These are phyloP conservation scores for Saitoella complicata DNA, from an alignment of 805 yeast species.

Conservation along the genomic window DNA sequence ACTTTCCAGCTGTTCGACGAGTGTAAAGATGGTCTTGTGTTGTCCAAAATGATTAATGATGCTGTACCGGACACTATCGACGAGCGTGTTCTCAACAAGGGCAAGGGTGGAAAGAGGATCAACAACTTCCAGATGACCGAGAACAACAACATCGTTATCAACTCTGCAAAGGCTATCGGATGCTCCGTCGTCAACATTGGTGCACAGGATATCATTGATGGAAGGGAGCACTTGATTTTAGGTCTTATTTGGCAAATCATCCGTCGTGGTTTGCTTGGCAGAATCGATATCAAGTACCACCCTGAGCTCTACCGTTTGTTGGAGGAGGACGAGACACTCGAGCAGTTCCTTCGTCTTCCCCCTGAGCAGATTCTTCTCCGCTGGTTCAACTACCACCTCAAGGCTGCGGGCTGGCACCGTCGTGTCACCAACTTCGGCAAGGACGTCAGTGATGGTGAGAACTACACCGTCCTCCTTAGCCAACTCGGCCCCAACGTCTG, in stretches of 20 bases:
- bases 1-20: slow-evolving; percentile 93
- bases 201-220: slow-evolving; percentile 92
- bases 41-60: slow-evolving; percentile 88
- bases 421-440: slow-evolving; percentile 71
- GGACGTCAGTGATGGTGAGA: slow-evolving; percentile 90
- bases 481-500: slow-evolving; percentile 77
- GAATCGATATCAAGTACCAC: slow-evolving; percentile 88
- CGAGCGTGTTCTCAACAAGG: slow-evolving; percentile 86
- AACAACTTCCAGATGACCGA: slow-evolving; percentile 93
- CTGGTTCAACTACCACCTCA: slow-evolving; percentile 94
- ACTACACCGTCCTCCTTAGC: slow-evolving; percentile 74
- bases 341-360: slow-evolving; percentile 88
- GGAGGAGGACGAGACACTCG: slow-evolving; percentile 93
- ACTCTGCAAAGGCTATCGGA: slow-evolving; percentile 97
- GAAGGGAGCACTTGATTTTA: slow-evolving; percentile 84
- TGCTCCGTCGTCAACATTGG: slow-evolving; percentile 90
- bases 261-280: slow-evolving; percentile 84
- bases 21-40: slow-evolving; percentile 83
- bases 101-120: slow-evolving; percentile 62
- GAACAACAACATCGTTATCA: slow-evolving; percentile 92
- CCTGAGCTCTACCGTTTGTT: slow-evolving; percentile 90
- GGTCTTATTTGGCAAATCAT: slow-evolving; percentile 98
- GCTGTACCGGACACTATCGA: slow-evolving; percentile 97
- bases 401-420: slow-evolving; percentile 79
- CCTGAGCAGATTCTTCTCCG: slow-evolving; percentile 93